phyloP scores from a whole-genome alignment of 768 basidiomycete species.

The Boletus insuetus region DNA sequence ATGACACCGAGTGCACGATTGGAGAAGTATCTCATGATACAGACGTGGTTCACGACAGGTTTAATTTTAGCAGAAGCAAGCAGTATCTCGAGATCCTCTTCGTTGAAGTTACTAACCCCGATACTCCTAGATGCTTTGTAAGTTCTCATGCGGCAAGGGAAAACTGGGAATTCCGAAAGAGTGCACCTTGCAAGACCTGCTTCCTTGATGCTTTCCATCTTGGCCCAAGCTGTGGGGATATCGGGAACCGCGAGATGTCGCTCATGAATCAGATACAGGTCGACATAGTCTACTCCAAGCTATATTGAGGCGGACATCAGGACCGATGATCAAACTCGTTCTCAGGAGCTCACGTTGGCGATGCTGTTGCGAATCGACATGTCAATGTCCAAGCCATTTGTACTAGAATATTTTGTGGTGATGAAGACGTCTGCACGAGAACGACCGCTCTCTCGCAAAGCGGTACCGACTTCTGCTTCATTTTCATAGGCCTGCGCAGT shows the following conservation, averaged over 20 bases:
- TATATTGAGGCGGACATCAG: conserved; percentile 21
- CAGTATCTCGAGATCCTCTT: conserved; percentile 52
- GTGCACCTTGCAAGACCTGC: conserved; percentile 57
- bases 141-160: not conserved
- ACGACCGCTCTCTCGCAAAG: conserved; percentile 52
- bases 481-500: conserved; percentile 65
- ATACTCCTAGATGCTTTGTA: conserved; percentile 48
- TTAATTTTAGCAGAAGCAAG: conserved; percentile 58
- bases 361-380: conserved; percentile 58
- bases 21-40: not conserved
- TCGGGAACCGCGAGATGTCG: conserved; percentile 54
- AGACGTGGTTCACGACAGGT: conserved; percentile 71
- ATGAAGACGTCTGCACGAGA: conserved; percentile 58
- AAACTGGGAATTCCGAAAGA: not conserved
- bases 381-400: conserved; percentile 47
- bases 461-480: conserved; percentile 46
- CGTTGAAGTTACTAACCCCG: conserved; percentile 68
- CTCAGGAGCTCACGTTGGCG: conserved; percentile 42
- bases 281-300: conserved; percentile 64
- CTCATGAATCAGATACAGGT: conserved; percentile 69
- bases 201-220: conserved; percentile 60
- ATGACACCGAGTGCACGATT: not conserved
- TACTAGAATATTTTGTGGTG: conserved; percentile 64
- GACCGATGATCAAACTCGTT: not conserved
- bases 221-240: conserved; percentile 60